Conservation (phyloP, 2,329 filamentous ascomycete species). For the Phyllosticta citribraziliensis region DNA sequence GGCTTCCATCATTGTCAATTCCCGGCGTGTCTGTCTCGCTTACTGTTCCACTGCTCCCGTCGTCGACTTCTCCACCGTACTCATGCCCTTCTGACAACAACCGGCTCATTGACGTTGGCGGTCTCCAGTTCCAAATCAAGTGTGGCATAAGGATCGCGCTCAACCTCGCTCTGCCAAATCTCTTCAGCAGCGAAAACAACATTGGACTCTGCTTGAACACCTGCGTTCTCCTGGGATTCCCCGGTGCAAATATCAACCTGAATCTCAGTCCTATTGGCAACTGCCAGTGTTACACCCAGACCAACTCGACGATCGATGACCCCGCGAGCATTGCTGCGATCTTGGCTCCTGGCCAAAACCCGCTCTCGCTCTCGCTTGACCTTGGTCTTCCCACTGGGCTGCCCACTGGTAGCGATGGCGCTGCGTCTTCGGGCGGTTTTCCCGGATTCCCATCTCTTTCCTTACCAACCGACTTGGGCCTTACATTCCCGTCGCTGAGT, state of each 20-base stretch:
- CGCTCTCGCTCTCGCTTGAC: not conserved
- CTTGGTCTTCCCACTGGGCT: not conserved
- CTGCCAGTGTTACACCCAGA: conserved; percentile 1
- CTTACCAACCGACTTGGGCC: not conserved
- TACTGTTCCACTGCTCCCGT: not conserved
- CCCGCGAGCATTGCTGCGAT: conserved; percentile 2
- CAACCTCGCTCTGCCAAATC: conserved; percentile 1
- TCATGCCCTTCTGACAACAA: not conserved
- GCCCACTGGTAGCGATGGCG: not conserved
- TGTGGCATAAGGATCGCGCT: conserved; percentile 6
- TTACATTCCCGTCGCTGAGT: not conserved
- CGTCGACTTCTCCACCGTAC: not conserved
- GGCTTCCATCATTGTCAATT: not conserved
- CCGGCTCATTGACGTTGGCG: not conserved
- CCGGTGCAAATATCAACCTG: not conserved
- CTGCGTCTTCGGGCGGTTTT: not conserved
- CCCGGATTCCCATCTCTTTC: not conserved
- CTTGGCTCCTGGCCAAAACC: not conserved
- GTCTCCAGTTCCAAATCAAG: conserved; percentile 3
- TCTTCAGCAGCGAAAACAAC: conserved; percentile 2
- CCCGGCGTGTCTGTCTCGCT: not conserved
- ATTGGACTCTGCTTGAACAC: conserved; percentile 3
- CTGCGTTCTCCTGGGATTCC: conserved; percentile 3
- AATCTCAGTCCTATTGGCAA: not conserved
- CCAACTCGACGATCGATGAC: not conserved